Evolutionary conservation across 495 filamentous ascomycete species (phyloP).

Genomic region (Penicillium angulare): DNA sequence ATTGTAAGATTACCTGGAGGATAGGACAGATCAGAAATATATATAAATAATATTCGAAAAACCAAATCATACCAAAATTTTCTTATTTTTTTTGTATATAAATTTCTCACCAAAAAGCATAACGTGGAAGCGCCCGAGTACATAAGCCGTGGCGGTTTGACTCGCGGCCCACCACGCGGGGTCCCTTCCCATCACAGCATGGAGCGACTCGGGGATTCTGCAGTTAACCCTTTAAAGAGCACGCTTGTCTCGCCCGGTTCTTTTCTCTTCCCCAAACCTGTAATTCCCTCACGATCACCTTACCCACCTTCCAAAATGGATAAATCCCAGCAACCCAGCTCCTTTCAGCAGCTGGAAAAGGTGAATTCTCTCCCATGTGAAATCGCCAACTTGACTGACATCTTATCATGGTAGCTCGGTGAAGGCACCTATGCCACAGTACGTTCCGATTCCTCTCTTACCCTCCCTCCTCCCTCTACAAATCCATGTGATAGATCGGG

Average conservation of each 20-base stretch:
- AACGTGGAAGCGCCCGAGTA: conserved; percentile 2
- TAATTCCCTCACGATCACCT: conserved; percentile 14
- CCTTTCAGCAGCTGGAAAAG: conserved; percentile 98
- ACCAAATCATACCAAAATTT: no score
- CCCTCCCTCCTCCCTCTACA: background rate
- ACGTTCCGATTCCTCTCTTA: conserved; percentile 34
- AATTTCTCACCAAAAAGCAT: background rate
- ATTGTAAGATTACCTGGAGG: no score
- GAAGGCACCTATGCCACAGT: conserved; percentile 99
- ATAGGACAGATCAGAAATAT: no score
- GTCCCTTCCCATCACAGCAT: conserved; percentile 29
- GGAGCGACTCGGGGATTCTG: conserved; percentile 24
- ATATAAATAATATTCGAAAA: no score
- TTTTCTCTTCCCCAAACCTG: conserved; percentile 31
- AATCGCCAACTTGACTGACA: conserved; percentile 15
- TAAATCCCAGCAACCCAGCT: conserved; percentile 84
- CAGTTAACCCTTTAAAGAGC: conserved; percentile 27
- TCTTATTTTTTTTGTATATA: no score
- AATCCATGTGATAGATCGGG: background rate
- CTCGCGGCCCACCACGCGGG: conserved; percentile 22
- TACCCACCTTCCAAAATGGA: conserved; percentile 59
- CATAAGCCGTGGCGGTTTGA: conserved; percentile 15
- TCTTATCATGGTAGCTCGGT: conserved; percentile 59
- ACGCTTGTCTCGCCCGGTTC: conserved; percentile 40
- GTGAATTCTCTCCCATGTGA: conserved; percentile 23